Conservation (phyloP, 306 rosid genomes). For the Prunus mume region DNA sequence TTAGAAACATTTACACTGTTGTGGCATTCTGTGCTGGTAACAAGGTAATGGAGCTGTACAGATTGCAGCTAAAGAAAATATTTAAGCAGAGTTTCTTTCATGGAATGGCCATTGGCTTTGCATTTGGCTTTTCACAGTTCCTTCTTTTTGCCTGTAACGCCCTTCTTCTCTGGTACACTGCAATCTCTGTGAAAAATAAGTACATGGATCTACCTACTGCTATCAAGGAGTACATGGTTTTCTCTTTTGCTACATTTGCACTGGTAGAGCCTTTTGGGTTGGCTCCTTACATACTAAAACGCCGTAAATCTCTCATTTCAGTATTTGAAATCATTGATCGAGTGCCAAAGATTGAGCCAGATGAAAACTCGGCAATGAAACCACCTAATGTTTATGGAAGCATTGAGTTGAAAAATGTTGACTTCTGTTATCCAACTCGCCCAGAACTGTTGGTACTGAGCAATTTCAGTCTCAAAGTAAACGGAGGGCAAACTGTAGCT, state of each 20-base stretch:
- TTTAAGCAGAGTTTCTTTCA: slow-evolving; percentile 92
- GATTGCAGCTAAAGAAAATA: slow-evolving; percentile 82
- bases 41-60: slow-evolving; percentile 98
- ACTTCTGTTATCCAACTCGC: slow-evolving; percentile 95
- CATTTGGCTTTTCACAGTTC: slow-evolving; percentile 95
- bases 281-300: slow-evolving; percentile 98
- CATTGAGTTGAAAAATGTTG: slow-evolving; percentile 87
- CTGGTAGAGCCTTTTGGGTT: slow-evolving; percentile 99
- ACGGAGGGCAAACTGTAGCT: slow-evolving; percentile 94
- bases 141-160: slow-evolving; percentile 98
- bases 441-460: slow-evolving; percentile 92
- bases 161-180: slow-evolving; percentile 97
- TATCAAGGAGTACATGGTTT: slow-evolving; percentile 90
- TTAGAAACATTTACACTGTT: slow-evolving; percentile 96
- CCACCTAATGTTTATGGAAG: slow-evolving; percentile 97
- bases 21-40: slow-evolving; percentile 99
- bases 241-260: slow-evolving; percentile 97
- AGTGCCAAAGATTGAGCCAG: slow-evolving; percentile 93
- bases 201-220: slow-evolving; percentile 62
- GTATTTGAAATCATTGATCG: slow-evolving; percentile 98
- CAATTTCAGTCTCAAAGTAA: slow-evolving; percentile 91
- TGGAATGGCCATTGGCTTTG: slow-evolving; percentile 96
- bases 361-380: slow-evolving; percentile 80
- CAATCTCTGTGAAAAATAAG: slow-evolving; percentile 39
- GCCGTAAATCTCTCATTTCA: slow-evolving; percentile 96